Percentiles rank a stretch among this genome's conserved stretches.
phyloP scores from a whole-genome alignment of 148 eudicot species.

The Spergularia bocconei region DNA sequence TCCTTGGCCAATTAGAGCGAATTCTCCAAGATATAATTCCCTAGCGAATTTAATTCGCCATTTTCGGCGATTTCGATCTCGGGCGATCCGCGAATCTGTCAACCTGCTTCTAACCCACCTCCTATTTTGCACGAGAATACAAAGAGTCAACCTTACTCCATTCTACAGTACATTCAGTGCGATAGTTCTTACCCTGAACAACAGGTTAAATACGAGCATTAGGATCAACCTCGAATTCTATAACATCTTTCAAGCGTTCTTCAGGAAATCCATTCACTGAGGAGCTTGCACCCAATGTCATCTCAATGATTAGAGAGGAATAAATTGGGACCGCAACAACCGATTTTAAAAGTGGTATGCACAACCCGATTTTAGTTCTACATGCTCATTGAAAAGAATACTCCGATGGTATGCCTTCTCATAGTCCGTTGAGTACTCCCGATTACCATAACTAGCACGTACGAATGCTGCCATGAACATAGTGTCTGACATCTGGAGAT shows the following conservation, averaged over 20 bases:
- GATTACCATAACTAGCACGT: not conserved
- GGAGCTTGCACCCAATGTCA: not conserved
- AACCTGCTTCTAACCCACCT: too few relatives aligned
- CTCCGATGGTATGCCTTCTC: not conserved
- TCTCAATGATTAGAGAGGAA: not conserved
- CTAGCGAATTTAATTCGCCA: too few relatives aligned
- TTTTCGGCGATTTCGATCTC: too few relatives aligned
- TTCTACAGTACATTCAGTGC: not conserved
- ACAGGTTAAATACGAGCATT: too few relatives aligned
- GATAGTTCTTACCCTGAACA: not conserved
- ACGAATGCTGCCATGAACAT: not conserved
- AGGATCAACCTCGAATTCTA: not conserved
- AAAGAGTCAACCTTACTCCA: not conserved
- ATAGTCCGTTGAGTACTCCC: not conserved
- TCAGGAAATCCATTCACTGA: not conserved
- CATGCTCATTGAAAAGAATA: not conserved
- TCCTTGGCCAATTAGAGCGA: too few relatives aligned
- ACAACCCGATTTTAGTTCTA: not conserved
- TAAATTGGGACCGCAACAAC: not conserved
- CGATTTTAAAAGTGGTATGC: conserved; percentile 4
- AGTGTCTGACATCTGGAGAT: not conserved
- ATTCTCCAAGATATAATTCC: too few relatives aligned
- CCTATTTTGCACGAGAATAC: too few relatives aligned
- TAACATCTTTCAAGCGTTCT: not conserved
- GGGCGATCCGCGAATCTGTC: too few relatives aligned